Base-by-base conservation (phyloP, 495 filamentous ascomycete genomes). In the Tetracladium setigerum region DNA sequence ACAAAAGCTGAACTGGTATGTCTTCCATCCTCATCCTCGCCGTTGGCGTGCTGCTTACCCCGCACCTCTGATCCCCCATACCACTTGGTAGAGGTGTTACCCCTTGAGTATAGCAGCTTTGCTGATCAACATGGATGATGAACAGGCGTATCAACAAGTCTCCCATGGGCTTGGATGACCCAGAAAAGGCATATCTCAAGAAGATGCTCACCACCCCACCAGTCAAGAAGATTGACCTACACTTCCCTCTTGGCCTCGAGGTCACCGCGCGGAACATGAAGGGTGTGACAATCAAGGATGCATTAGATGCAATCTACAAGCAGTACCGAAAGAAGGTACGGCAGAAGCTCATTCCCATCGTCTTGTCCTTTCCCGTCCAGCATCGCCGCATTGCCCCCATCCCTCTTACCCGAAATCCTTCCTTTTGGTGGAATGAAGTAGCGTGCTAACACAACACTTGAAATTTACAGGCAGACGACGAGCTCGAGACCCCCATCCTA, bases 241-340 rank as follows among this genome's bases (percentile, higher is more conserved):
- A 87, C 63, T 94, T 91, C 74, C 82, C 85, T 5, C 72, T 90
- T 32, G 89, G 89, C n/a, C 70, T 89, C 7, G 82, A 89, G 53
- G 86, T 95, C 58, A 87, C 86, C 33, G 89, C 89, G 53, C 77
- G 89, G 53, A 95, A 95, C 64, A 65, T 86, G 50, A 90, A 91
- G 64, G 89, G 89, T 31, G 88, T 95, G 53, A 95, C 89, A 33
- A 87, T 95, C 72, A 95, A 94, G 71, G 89, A 95, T 67, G 89
- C 87, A 46, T 62, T 95, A 61, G 88, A 95, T 64, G 89, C 86
- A 55, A 95, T 95, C 71, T 72, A 92, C 76, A 95, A 95, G 72
- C 78, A 84, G 54, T 92, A 82, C 74, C 91, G 90, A 76, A 95
- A 95, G 80, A 81, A 88, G 82, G 89, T 86, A 68, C 22, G 22